phyloP scores from a whole-genome alignment of 768 basidiomycete species.

The Mycena maculata region DNA sequence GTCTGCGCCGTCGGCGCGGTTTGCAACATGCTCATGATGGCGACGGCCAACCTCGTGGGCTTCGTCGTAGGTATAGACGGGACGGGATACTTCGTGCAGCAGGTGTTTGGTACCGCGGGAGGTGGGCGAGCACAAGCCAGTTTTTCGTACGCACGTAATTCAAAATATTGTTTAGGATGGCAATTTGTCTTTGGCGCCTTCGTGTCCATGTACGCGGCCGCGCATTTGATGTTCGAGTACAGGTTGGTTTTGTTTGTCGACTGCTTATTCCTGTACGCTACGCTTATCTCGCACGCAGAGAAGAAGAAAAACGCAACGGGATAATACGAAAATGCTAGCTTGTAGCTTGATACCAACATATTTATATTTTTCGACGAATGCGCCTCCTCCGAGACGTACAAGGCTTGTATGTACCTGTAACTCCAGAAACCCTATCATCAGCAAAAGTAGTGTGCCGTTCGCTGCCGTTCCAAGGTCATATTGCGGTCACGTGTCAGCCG shows the following conservation, averaged over 20 bases:
- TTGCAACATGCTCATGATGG: conserved; percentile 88
- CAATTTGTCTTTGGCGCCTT: conserved; percentile 72
- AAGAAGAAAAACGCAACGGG: conserved; percentile 34
- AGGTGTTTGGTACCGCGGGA: conserved; percentile 72
- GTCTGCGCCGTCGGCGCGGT: conserved; percentile 85
- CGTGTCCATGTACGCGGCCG: conserved; percentile 79
- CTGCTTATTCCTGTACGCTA: neutral
- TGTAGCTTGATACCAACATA: neutral
- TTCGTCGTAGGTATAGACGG: conserved; percentile 94
- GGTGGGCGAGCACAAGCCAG: conserved; percentile 63
- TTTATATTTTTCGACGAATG: no score
- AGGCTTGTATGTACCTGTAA: no score
- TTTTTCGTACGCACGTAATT: neutral
- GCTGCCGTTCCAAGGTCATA: no score
- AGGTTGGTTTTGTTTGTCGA: conserved; percentile 60
- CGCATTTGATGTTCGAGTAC: conserved; percentile 97
- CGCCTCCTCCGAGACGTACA: no score
- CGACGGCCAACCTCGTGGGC: conserved; percentile 92
- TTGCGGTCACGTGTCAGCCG: no score
- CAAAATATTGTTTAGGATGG: conserved; percentile 58
- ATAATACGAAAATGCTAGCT: conserved; percentile 30
- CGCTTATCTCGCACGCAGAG: conserved; percentile 7
- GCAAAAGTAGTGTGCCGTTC: no score
- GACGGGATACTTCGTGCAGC: conserved; percentile 68
- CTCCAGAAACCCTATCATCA: no score